Base-by-base conservation (phyloP, 2,329 filamentous ascomycete genomes). In the Kalaharituber pfeilii region DNA sequence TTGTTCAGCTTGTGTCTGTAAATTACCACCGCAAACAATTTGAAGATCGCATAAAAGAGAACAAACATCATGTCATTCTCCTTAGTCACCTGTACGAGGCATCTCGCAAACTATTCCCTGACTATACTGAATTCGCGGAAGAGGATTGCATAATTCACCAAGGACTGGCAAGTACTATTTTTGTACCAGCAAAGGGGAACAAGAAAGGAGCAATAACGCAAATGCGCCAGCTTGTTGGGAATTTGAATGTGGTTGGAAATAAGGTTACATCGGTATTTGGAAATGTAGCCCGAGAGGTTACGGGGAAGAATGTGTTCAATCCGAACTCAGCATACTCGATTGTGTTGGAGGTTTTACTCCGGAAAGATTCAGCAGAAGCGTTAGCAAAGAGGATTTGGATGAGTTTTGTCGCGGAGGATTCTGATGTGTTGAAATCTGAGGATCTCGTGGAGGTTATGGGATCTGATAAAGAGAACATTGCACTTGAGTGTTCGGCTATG, bases 221-320 rank as follows among this genome's bases (percentile, higher is more conserved):
- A 0, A 80, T 93, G 75, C 80, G 78, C 58, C 69, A 95, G 15
- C 80, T 96, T 50, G 77, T 80, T 54, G 74, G 75, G 33, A 80
- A 82, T 53, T 81, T 86, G 51, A 84, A 84, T 39, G 80, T 87
- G 22, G 74, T 94, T 53, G 89, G 89, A 64, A 89, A 93, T 72
- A 94, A 94, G 70, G 80, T 96, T 58, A 94, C 88, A 0, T 88
- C 86, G 1, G 84, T 82, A 0, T 93, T 96, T 67, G 91, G 91
- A 24, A 91, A 94, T 64, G 79, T 96, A 51, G 89, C 91, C 1
- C 85, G 86, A 1, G 91, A 96, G 65, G 88, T 98, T 57, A 94
- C 91, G 0, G 91, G 91, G 60, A 94, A 93, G 71, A 80, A 94
- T 64, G 83, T 95, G 22, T 94, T 96, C 71, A 94, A 95, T 68